Conservation (phyloP, 805 yeast genomes). For the Jamesozyma piceae region DNA sequence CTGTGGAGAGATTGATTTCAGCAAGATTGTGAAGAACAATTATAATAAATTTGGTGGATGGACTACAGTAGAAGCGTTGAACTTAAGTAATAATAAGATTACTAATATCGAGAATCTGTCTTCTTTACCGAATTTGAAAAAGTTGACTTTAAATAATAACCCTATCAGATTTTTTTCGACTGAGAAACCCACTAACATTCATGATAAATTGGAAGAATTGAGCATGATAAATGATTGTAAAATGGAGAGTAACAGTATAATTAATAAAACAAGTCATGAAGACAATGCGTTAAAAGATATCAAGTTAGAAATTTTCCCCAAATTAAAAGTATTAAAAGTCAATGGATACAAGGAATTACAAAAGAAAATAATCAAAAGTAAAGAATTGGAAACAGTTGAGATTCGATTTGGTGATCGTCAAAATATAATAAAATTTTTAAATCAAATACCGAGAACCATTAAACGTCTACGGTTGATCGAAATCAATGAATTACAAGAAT, state of each 20-base stretch:
- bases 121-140: slow-evolving; percentile 10
- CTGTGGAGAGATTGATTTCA: slow-evolving; percentile 20
- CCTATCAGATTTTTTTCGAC: slow-evolving; percentile 3
- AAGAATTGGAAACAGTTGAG: not conserved
- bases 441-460: not conserved
- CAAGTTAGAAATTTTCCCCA: not conserved
- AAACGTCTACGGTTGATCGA: not conserved
- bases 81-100: slow-evolving; percentile 19
- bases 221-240: not conserved
- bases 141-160: slow-evolving; percentile 19
- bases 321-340: not conserved
- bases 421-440: not conserved
- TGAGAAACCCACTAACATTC: not conserved
- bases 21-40: slow-evolving; percentile 9
- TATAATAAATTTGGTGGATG: slow-evolving; percentile 10
- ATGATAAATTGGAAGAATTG: not conserved
- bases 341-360: not conserved
- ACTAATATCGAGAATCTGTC: slow-evolving; percentile 17
- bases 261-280: not conserved
- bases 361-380: no score
- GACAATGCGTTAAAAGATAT: no score
- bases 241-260: not conserved
- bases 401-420: not conserved
- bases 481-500: not conserved
- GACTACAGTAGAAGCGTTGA: slow-evolving; percentile 16